Percentiles rank a stretch among this genome's conserved stretches.
phyloP scores from a whole-genome alignment of 805 yeast species.

The Candida taoyuanica region DNA sequence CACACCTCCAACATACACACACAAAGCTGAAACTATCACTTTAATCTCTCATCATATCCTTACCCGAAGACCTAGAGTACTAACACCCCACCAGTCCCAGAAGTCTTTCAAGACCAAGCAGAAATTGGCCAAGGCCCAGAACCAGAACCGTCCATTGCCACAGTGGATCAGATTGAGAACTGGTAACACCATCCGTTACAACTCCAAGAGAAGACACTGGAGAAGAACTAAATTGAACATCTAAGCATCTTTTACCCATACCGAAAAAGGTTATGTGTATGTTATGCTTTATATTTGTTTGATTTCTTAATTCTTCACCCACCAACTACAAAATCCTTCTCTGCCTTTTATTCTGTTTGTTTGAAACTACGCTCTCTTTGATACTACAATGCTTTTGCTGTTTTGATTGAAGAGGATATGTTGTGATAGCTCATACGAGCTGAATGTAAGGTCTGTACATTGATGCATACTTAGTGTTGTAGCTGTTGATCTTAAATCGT shows the following conservation, averaged over 20 bases:
- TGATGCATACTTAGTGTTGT: conserved; percentile 10
- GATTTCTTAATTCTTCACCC: conserved; percentile 10
- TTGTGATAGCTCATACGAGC: conserved; percentile 3
- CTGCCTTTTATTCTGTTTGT: conserved; percentile 1
- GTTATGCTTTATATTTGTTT: conserved; percentile 9
- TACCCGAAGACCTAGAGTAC: conserved; percentile 10
- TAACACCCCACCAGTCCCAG: conserved; percentile 57
- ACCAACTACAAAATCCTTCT: conserved; percentile 5
- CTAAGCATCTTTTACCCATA: conserved; percentile 42
- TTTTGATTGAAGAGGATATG: neutral
- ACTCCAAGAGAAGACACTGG: conserved; percentile 99
- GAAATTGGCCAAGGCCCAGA: conserved; percentile 97
- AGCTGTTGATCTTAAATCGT: neutral
- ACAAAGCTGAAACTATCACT: too few relatives aligned
- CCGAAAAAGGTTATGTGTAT: conserved; percentile 3
- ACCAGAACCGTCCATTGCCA: conserved; percentile 99
- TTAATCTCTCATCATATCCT: too few relatives aligned
- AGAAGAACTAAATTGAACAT: conserved; percentile 98
- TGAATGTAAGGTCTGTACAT: conserved; percentile 25
- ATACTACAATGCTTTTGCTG: too few relatives aligned
- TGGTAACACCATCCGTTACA: conserved; percentile 95
- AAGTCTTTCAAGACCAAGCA: conserved; percentile 96
- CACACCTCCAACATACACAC: too few relatives aligned
- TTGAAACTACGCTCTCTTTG: neutral
- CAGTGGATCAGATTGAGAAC: conserved; percentile 99